phyloP scores from a whole-genome alignment of 2,329 filamentous ascomycete species.

The Teratosphaeria destructans region DNA sequence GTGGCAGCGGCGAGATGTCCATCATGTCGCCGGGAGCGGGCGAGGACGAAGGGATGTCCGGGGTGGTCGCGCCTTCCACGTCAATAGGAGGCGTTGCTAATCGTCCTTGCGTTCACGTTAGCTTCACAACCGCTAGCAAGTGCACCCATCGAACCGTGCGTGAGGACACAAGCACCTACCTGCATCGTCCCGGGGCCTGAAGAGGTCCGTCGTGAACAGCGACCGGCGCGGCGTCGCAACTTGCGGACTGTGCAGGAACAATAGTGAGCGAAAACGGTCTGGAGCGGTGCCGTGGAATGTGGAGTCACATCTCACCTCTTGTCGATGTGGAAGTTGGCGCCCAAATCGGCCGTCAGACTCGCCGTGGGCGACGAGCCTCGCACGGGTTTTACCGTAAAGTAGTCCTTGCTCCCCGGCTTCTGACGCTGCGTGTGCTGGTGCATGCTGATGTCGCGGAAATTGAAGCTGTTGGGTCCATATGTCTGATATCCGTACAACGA shows the following conservation, averaged over 20 bases:
- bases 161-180: conserved; percentile 17
- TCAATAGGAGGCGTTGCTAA: conserved; percentile 35
- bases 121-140: not conserved
- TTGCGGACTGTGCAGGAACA: conserved; percentile 53
- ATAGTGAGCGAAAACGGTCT: conserved; percentile 14
- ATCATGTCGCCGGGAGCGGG: conserved; percentile 65
- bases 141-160: not conserved
- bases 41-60: conserved; percentile 69
- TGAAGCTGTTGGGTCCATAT: conserved; percentile 57
- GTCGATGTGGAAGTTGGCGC: conserved; percentile 93
- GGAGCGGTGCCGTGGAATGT: conserved; percentile 19
- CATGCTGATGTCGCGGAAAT: conserved; percentile 66
- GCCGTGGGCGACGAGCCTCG: conserved; percentile 84
- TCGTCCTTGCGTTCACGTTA: conserved; percentile 28
- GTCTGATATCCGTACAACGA: conserved; percentile 43
- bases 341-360: conserved; percentile 85
- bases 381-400: conserved; percentile 65
- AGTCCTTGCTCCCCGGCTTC: conserved; percentile 61
- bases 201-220: conserved; percentile 66
- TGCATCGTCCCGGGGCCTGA: conserved; percentile 36
- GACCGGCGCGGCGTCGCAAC: conserved; percentile 74
- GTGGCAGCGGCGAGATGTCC: conserved; percentile 87
- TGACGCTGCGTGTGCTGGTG: conserved; percentile 31
- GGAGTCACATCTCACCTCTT: conserved; percentile 58
- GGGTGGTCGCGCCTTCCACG: conserved; percentile 68